Conservation (phyloP, 2,329 filamentous ascomycete genomes). For the Fusarium floridanum region DNA sequence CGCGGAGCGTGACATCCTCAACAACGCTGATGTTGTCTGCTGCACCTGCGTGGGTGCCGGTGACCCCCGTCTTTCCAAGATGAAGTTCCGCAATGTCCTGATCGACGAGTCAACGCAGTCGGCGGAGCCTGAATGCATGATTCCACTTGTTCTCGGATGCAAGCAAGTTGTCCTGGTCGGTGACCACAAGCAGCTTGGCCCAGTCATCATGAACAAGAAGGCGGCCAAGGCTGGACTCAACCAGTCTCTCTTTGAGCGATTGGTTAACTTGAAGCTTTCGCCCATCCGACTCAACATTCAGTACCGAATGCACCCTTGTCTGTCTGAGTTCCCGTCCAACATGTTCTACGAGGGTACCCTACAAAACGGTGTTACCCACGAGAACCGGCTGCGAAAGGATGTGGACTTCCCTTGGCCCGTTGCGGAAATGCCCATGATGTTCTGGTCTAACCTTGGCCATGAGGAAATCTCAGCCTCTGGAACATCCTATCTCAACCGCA, state of each 20-base stretch:
- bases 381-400: conserved; percentile 88
- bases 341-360: conserved; percentile 99
- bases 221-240: conserved; percentile 97
- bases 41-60: conserved; percentile 98
- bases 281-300: conserved; percentile 96
- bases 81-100: conserved; percentile 97
- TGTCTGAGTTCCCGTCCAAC: conserved; percentile 97
- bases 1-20: conserved; percentile 94
- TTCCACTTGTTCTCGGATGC: conserved; percentile 94
- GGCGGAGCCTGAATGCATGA: conserved; percentile 98
- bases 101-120: conserved; percentile 99
- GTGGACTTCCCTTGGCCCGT: conserved; percentile 99
- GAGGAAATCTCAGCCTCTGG: conserved; percentile 98
- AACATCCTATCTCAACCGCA: conserved; percentile 97
- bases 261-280: conserved; percentile 90
- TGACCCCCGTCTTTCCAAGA: conserved; percentile 93
- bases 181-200: conserved; percentile 97
- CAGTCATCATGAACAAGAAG: conserved; percentile 99
- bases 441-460: conserved; percentile 98
- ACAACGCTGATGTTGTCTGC: conserved; percentile 97
- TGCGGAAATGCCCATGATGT: conserved; percentile 97
- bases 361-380: conserved; percentile 94
- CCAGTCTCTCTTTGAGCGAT: conserved; percentile 97
- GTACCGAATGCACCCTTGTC: conserved; percentile 98
- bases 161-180: conserved; percentile 99